phyloP scores from a whole-genome alignment of 352 stramenopile species.

The Elongisporangium anandrum region DNA sequence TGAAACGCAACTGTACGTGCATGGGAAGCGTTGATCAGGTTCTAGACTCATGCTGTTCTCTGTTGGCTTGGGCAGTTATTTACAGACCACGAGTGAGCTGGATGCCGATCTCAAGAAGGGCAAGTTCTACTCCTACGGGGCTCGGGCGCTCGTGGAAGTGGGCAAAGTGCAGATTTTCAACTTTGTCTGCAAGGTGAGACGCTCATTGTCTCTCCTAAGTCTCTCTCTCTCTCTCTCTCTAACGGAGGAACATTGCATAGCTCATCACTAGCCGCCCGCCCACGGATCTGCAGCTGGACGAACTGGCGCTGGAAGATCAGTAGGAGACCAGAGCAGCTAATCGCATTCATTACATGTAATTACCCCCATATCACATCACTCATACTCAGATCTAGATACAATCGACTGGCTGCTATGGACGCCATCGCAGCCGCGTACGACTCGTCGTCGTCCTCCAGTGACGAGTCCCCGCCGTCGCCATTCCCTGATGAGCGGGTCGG shows the following conservation, averaged over 20 bases:
- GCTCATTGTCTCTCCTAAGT: background rate
- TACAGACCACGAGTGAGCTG: slow-evolving; percentile 62
- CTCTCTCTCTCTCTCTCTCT: background rate
- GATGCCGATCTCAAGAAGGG: slow-evolving; percentile 76
- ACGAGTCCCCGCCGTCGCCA: slow-evolving; percentile 1
- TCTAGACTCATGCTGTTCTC: too few species aligned
- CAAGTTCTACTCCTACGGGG: slow-evolving; percentile 67
- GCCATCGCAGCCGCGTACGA: slow-evolving; percentile 30
- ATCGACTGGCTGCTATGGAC: slow-evolving; percentile 20
- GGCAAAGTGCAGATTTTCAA: slow-evolving; percentile 84
- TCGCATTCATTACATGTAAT: background rate
- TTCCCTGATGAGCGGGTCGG: slow-evolving; percentile 2
- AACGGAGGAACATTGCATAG: slow-evolving; percentile 23
- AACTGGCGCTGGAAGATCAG: slow-evolving; percentile 56
- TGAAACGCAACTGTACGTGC: slow-evolving; percentile 68
- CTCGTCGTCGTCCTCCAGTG: slow-evolving; percentile 23
- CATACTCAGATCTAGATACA: background rate
- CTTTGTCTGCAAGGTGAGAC: slow-evolving; percentile 80
- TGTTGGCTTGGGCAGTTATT: slow-evolving; percentile 34
- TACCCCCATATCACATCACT: background rate
- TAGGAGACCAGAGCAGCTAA: slow-evolving; percentile 12
- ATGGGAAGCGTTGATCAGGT: background rate
- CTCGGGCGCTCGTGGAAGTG: slow-evolving; percentile 69
- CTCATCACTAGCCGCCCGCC: slow-evolving; percentile 64
- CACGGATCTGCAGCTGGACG: slow-evolving; percentile 61